A percentile compares a stretch with the other conserved stretches of the same genome.
Conservation (phyloP, 1,284 basidiomycete genomes). For the Leccinum subspadiceum region DNA sequence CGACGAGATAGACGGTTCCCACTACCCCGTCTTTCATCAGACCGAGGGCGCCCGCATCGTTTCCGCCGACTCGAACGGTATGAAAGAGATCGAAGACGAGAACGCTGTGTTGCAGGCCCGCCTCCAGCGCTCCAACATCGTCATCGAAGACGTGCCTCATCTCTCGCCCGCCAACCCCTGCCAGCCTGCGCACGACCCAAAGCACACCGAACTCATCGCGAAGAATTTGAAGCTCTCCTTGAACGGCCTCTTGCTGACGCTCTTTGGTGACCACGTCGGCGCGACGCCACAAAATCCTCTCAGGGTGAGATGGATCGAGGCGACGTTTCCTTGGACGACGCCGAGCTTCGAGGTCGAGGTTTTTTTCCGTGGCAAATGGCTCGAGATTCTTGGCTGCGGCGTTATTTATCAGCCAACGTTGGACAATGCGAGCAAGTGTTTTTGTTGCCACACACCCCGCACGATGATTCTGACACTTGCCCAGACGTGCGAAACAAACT, state of each 20-base stretch:
- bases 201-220: constrained; percentile 69
- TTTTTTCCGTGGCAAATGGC: constrained; percentile 94
- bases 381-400: constrained; percentile 94
- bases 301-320: constrained; percentile 94
- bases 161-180: constrained; percentile 77
- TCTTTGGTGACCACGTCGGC: constrained; percentile 69
- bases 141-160: constrained; percentile 85
- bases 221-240: constrained; percentile 90
- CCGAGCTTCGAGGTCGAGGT: constrained; percentile 99
- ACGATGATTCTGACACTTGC: constrained; percentile 11
- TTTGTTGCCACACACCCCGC: constrained; percentile 1
- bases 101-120: constrained; percentile 61
- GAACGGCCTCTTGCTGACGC: constrained; percentile 81
- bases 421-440: constrained; percentile 76
- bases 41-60: constrained; percentile 94
- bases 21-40: constrained; percentile 99
- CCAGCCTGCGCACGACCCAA: constrained; percentile 75
- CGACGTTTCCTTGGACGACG: constrained; percentile 96
- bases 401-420: constrained; percentile 90
- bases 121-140: constrained; percentile 69
- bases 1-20: constrained; percentile 96
- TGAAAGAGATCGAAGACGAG: constrained; percentile 62
- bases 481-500: constrained; percentile 79
- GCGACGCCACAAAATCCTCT: constrained; percentile 63
- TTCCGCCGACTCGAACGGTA: constrained; percentile 46